Percentiles rank a stretch among this genome's conserved stretches.
Conservation (phyloP, 495 filamentous ascomycete genomes). For the Thermochaetoides thermophila region DNA sequence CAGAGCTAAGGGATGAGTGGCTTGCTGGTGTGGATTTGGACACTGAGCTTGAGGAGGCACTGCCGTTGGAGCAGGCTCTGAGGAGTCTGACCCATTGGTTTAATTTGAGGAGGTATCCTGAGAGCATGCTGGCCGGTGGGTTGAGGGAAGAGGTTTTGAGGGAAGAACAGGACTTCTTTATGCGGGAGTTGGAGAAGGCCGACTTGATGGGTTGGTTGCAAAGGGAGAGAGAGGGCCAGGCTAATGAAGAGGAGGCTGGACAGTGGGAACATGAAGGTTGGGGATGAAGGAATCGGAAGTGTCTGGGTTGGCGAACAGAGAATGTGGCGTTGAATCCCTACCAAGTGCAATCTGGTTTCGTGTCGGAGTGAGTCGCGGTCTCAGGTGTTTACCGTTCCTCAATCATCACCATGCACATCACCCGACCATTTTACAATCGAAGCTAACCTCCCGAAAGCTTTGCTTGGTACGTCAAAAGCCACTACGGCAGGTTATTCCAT, state of each 20-base stretch:
- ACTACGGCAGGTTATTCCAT: no score
- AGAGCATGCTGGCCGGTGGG: slow-evolving; percentile 55
- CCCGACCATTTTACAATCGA: no score
- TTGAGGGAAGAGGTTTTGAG: slow-evolving; percentile 39
- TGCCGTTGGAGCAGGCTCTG: slow-evolving; percentile 81
- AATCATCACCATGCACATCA: no score
- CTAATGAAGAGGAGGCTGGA: neutral
- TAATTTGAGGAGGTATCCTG: slow-evolving; percentile 67
- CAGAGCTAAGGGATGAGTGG: slow-evolving; percentile 92
- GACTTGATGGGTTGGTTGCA: slow-evolving; percentile 3
- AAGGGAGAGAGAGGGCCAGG: no score
- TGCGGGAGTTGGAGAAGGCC: slow-evolving; percentile 64
- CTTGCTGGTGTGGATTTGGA: slow-evolving; percentile 81
- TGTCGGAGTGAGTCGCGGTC: no score
- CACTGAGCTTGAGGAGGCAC: slow-evolving; percentile 77
- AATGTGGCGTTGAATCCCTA: no score
- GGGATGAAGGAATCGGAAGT: no score
- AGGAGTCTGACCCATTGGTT: slow-evolving; percentile 83
- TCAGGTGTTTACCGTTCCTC: no score
- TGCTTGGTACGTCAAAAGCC: no score
- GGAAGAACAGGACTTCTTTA: slow-evolving; percentile 82
- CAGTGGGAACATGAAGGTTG: neutral
- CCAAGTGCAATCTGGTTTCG: no score
- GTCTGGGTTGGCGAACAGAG: no score
- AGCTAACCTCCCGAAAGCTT: no score